Evolutionary conservation across 208 protist genomes (phyloP).

Genomic region (Trypanosoma avium): DNA sequence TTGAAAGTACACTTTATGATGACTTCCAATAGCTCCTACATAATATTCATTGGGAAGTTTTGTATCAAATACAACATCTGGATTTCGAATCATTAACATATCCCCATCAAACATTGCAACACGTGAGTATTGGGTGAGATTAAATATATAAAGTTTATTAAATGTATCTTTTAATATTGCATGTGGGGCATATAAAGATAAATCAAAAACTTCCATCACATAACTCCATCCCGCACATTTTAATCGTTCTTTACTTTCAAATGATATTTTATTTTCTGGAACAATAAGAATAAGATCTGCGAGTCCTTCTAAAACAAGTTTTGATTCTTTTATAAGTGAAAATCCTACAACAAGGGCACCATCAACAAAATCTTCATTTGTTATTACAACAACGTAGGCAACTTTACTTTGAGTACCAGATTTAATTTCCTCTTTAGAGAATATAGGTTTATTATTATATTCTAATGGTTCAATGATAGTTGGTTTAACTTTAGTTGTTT

Average conservation of each 20-base stretch:
- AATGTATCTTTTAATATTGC: conserved; percentile 15
- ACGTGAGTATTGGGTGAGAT: conserved; percentile 22
- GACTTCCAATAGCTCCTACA: conserved; percentile 22
- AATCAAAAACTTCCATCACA: conserved; percentile 9
- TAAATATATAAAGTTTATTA: conserved; percentile 26
- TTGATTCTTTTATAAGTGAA: conserved; percentile 13
- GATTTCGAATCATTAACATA: conserved; percentile 22
- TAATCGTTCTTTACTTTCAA: conserved; percentile 15
- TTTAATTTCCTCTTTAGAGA: not conserved
- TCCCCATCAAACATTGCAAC: conserved; percentile 26
- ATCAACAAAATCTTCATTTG: conserved; percentile 23
- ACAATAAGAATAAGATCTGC: conserved; percentile 15
- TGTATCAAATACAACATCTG: conserved; percentile 19
- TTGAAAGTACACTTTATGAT: conserved; percentile 13
- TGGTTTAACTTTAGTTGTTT: not conserved
- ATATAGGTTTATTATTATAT: too few species aligned
- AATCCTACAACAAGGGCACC: conserved; percentile 14
- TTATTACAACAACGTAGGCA: conserved; percentile 21
- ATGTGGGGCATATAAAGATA: conserved; percentile 12
- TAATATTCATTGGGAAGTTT: conserved; percentile 6
- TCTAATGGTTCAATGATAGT: too few species aligned
- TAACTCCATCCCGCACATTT: conserved; percentile 17
- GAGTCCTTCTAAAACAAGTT: not conserved
- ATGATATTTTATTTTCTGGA: conserved; percentile 1
- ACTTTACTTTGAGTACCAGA: not conserved